These are phyloP conservation scores for Wickerhamomyces strasburgensis DNA, from an alignment of 805 yeast species.

Conservation along the genomic window DNA sequence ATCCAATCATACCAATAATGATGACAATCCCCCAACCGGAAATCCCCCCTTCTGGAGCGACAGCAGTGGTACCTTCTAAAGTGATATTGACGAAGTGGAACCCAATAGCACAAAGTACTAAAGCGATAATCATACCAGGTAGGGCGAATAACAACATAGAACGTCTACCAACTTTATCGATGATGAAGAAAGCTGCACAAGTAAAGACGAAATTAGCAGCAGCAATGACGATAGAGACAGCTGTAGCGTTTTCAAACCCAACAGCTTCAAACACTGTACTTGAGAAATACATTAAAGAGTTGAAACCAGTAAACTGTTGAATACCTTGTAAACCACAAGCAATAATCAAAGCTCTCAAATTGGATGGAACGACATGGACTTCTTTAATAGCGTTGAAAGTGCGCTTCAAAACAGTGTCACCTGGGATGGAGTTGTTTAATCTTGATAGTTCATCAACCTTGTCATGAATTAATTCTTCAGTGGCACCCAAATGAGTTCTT, in stretches of 20 bases:
- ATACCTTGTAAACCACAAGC: slow-evolving; percentile 94
- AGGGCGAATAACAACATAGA: slow-evolving; percentile 70
- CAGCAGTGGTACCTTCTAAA: slow-evolving; percentile 44
- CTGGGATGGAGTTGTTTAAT: slow-evolving; percentile 42
- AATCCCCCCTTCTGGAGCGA: slow-evolving; percentile 33
- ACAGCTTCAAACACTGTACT: slow-evolving; percentile 88
- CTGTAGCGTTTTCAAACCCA: slow-evolving; percentile 87
- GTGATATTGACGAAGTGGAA: slow-evolving; percentile 77
- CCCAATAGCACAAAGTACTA: slow-evolving; percentile 80
- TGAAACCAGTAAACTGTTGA: slow-evolving; percentile 96
- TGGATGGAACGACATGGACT: slow-evolving; percentile 66
- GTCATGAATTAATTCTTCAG: slow-evolving; percentile 57
- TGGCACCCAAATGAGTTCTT: slow-evolving; percentile 57
- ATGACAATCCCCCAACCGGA: slow-evolving; percentile 86
- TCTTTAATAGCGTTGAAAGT: slow-evolving; percentile 58
- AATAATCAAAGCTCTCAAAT: slow-evolving; percentile 81
- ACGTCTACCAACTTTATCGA: slow-evolving; percentile 87
- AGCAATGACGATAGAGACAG: slow-evolving; percentile 88
- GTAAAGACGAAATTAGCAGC: slow-evolving; percentile 94
- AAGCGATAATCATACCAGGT: slow-evolving; percentile 77
- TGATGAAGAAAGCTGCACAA: slow-evolving; percentile 74
- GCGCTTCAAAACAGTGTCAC: slow-evolving; percentile 41
- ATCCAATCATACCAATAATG: slow-evolving; percentile 78
- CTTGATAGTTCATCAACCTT: slow-evolving; percentile 63
- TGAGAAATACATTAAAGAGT: slow-evolving; percentile 92